Percentiles rank a stretch among this genome's conserved stretches.
These are phyloP conservation scores for Notholithocarpus densiflorus DNA, from an alignment of 306 rosid species.

Conservation along the genomic window DNA sequence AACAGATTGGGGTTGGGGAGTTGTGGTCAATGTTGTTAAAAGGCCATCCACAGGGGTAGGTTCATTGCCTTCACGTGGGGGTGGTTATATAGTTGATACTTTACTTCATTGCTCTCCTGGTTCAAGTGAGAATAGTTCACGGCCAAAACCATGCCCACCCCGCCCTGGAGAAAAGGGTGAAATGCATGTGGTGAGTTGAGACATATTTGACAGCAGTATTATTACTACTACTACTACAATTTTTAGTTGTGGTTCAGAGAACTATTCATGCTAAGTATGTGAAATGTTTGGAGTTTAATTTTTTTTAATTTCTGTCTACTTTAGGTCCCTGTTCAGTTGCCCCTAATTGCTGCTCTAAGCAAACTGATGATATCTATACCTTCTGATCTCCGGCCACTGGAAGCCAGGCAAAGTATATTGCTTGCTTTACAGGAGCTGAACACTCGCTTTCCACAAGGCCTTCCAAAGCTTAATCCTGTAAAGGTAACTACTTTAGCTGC, in stretches of 20 bases:
- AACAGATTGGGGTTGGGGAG: slow-evolving; percentile 99
- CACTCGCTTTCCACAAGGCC: slow-evolving; percentile 87
- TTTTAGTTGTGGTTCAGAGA: not conserved
- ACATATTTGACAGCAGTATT: not conserved
- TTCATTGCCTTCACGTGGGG: slow-evolving; percentile 36
- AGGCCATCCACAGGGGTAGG: slow-evolving; percentile 55
- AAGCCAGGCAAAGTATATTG: slow-evolving; percentile 90
- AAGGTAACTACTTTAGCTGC: slow-evolving; percentile 50
- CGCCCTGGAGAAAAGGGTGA: slow-evolving; percentile 96
- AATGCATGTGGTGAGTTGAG: slow-evolving; percentile 92
- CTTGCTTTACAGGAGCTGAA: slow-evolving; percentile 89
- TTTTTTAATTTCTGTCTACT: slow-evolving; percentile 16
- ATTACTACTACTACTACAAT: not conserved
- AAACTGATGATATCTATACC: slow-evolving; percentile 80
- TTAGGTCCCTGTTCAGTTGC: slow-evolving; percentile 95
- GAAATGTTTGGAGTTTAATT: slow-evolving; percentile 14
- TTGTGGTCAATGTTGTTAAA: slow-evolving; percentile 90
- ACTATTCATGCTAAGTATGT: not conserved
- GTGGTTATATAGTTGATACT: slow-evolving; percentile 90
- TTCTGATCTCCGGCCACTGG: slow-evolving; percentile 91
- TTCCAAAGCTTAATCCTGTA: slow-evolving; percentile 94
- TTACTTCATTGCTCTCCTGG: slow-evolving; percentile 86
- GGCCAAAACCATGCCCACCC: slow-evolving; percentile 95
- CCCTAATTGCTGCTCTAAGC: slow-evolving; percentile 76
- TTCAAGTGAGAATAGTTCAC: slow-evolving; percentile 69